A percentile compares a stretch with the other conserved stretches of the same genome.
Conservation (phyloP, 2,329 filamentous ascomycete genomes). For the Sclerotinia glacialis region DNA sequence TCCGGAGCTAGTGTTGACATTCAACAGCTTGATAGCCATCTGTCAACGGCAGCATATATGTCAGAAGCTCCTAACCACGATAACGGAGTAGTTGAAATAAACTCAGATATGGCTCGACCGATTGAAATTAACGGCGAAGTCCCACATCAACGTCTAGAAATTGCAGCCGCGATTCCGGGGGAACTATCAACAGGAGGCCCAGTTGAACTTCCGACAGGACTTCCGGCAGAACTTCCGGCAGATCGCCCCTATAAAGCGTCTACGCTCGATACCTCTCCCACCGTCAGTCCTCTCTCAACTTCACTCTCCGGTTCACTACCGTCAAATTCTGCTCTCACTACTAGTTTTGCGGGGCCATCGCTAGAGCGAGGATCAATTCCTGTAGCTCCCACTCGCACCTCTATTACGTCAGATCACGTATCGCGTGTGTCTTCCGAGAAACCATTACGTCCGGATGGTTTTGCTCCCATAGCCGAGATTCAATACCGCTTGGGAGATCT, state of each 20-base stretch:
- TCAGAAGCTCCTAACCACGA: constrained; percentile 43
- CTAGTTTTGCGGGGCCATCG: neutral
- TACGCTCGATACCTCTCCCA: neutral
- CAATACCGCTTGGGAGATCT: neutral
- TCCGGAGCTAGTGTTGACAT: neutral
- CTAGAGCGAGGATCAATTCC: neutral
- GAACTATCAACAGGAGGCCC: neutral
- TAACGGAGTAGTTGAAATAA: constrained; percentile 35
- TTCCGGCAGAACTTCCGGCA: neutral
- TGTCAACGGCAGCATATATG: constrained; percentile 46
- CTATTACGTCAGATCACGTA: neutral
- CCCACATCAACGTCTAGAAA: constrained; percentile 32
- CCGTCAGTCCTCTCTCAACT: neutral
- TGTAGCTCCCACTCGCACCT: neutral
- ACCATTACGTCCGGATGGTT: neutral
- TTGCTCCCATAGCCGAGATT: neutral
- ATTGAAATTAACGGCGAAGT: constrained; percentile 34
- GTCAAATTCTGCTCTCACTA: neutral
- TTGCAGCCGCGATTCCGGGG: constrained; percentile 29
- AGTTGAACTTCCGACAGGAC: neutral
- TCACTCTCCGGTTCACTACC: neutral
- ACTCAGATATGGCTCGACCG: constrained; percentile 50
- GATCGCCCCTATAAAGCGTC: too few species aligned
- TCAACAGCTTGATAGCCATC: constrained; percentile 40
- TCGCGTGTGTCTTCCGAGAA: neutral